Base-by-base conservation (phyloP, 306 rosid species). In the Lablab purpureus region DNA sequence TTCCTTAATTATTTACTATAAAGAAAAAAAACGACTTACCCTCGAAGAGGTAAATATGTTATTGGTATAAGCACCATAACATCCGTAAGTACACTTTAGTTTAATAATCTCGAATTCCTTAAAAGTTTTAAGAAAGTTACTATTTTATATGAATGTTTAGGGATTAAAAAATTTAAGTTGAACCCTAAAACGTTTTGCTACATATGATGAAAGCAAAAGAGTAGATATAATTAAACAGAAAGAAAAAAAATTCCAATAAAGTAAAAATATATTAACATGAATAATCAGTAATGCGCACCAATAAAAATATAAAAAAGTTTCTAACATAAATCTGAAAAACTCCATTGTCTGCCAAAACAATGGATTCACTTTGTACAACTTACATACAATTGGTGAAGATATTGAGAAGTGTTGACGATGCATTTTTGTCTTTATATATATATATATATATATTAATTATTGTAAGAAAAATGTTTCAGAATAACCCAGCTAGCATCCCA, bases 401-500 rank as follows among this genome's bases (percentile, higher is more conserved):
- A 0, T 25, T 59, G 79, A 27, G 59, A n/a, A 52, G 12, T 45
- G 45, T 25, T 9, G 59, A 59, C 59, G 32, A 43, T 27, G 79
- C 46, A 60, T 15, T 45, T 60, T 75, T 75, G 79, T 59, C 71
- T 43, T 47, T 9, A 37, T 37, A 10, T 7, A 37, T 37, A 37
- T 37, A 6, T 37, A 37, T 37, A 9, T 34, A 37, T 37, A 18
- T 25, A 28, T 13, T 27, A 14, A 28, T 5, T 55, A 73, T 7
- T 73, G 52, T 13, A 21, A 9, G 18, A 25, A 56, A 56, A 74
- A 74, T 74, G 69, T 40, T 23, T 28, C 21, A 2, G 12, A 40
- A 22, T 74, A 74, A 41, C 46, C 60, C 27, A 41, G 41, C 18
- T 10, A 8, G 78, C 52, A 56, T 74, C 54, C 58, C 59, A 60